These are phyloP conservation scores for Umbelopsis isabellina DNA, from an alignment of 192 early-diverging fungal genomes.

Conservation along the genomic window DNA sequence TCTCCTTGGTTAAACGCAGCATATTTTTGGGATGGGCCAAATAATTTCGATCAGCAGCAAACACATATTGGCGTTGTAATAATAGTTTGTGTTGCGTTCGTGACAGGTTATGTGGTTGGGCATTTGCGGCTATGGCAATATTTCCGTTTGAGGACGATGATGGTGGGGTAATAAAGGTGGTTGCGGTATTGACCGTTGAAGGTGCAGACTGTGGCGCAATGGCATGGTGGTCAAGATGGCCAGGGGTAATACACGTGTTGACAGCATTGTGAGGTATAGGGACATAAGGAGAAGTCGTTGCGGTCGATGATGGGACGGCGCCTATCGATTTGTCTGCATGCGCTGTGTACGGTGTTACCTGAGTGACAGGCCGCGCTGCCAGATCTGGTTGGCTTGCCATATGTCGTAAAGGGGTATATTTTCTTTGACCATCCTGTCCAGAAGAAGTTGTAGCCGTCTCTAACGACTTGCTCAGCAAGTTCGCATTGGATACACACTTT, in stretches of 20 bases:
- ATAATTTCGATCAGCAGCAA: conserved; percentile 46
- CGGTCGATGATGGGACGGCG: neutral
- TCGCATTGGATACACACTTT: neutral
- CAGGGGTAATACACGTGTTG: conserved; percentile 19
- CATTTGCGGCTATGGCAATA: conserved; percentile 10
- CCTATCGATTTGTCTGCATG: conserved; percentile 23
- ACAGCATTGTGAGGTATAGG: conserved; percentile 1
- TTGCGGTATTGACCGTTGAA: too few relatives aligned
- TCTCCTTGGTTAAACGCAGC: conserved; percentile 44
- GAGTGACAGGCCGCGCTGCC: conserved; percentile 21
- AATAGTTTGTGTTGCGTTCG: conserved; percentile 50
- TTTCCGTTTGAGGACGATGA: neutral
- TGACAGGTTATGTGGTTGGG: conserved; percentile 24
- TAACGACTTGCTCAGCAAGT: conserved; percentile 6
- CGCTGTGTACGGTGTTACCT: conserved; percentile 19
- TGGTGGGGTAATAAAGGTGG: neutral
- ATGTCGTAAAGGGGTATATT: conserved; percentile 24
- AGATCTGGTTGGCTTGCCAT: conserved; percentile 21
- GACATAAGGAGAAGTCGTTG: conserved; percentile 8
- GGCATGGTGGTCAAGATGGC: neutral
- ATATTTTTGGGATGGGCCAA: conserved; percentile 46
- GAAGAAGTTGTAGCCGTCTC: neutral
- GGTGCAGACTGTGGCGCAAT: too few relatives aligned
- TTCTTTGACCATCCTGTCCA: neutral
- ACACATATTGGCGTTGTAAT: conserved; percentile 45